Conservation (phyloP, 257 asterid genomes). For the Jacaranda copaia region DNA sequence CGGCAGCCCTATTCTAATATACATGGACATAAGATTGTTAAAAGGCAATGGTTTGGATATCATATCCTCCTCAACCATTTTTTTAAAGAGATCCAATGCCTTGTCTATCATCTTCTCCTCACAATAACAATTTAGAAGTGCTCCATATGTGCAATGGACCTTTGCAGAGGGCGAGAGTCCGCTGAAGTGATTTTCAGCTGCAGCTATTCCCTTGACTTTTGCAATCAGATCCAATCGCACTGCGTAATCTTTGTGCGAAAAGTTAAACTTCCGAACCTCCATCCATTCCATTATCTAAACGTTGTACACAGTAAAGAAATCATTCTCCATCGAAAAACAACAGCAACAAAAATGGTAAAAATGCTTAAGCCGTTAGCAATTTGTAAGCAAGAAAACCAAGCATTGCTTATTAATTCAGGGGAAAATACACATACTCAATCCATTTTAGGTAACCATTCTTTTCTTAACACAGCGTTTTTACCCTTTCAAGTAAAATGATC, state of each 20-base stretch:
- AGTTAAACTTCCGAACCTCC: conserved; percentile 60
- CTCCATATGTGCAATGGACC: conserved; percentile 62
- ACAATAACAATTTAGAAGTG: conserved; percentile 80
- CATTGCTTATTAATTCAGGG: too few relatives aligned
- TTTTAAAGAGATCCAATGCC: conserved; percentile 56
- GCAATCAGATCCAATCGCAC: conserved; percentile 65
- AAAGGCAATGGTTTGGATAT: conserved; percentile 50
- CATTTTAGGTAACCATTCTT: neutral
- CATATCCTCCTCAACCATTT: conserved; percentile 60
- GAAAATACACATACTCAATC: neutral
- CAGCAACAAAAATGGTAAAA: neutral
- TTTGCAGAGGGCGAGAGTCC: conserved; percentile 49
- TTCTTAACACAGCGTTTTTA: neutral
- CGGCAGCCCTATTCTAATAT: conserved; percentile 56
- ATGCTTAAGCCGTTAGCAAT: neutral
- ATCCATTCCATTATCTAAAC: conserved; percentile 85
- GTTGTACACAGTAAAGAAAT: conserved; percentile 27
- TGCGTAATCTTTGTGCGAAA: conserved; percentile 51
- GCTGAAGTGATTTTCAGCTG: conserved; percentile 74
- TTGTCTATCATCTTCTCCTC: conserved; percentile 60
- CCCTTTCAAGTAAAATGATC: neutral
- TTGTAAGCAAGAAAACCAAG: too few relatives aligned
- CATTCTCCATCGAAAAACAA: conserved; percentile 16
- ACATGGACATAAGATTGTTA: conserved; percentile 70
- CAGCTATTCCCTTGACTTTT: conserved; percentile 68